phyloP scores from a whole-genome alignment of 2,329 filamentous ascomycete genomes.

The Aspergillus calidoustus region DNA sequence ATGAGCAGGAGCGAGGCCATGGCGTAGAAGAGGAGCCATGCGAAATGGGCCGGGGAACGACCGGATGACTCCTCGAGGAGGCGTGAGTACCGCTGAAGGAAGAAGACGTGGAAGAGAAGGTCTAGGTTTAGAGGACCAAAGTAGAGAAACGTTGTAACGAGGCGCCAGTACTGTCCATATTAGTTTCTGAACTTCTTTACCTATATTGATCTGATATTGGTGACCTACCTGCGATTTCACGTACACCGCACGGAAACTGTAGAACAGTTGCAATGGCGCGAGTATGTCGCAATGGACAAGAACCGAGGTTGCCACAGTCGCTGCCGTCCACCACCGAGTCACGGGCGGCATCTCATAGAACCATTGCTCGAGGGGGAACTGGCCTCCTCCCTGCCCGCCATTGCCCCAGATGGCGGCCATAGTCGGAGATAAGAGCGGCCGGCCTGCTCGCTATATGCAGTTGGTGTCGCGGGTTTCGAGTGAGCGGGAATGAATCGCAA shows the following conservation, averaged over 20 bases:
- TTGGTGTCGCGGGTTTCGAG: not conserved
- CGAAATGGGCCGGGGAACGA: slow-evolving; percentile 88
- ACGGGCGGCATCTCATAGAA: slow-evolving; percentile 98
- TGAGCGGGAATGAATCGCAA: not conserved
- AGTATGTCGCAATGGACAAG: slow-evolving; percentile 92
- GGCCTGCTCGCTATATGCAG: not conserved
- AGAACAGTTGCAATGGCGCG: slow-evolving; percentile 94
- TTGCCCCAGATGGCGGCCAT: slow-evolving; percentile 53
- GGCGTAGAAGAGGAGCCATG: slow-evolving; percentile 89
- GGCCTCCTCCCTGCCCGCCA: slow-evolving; percentile 55
- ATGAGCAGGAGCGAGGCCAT: slow-evolving; percentile 77
- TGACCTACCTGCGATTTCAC: slow-evolving; percentile 80
- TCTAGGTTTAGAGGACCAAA: slow-evolving; percentile 94
- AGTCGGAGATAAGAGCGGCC: slow-evolving; percentile 14
- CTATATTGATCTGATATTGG: not conserved
- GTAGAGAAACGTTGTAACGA: slow-evolving; percentile 96
- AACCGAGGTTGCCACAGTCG: slow-evolving; percentile 83
- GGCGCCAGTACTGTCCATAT: slow-evolving; percentile 79
- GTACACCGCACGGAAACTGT: slow-evolving; percentile 91
- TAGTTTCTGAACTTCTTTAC: slow-evolving; percentile 14
- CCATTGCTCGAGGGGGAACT: slow-evolving; percentile 91
- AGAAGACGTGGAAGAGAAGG: slow-evolving; percentile 97
- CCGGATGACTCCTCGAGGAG: slow-evolving; percentile 95
- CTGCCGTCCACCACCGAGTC: slow-evolving; percentile 95
- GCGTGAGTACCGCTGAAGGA: slow-evolving; percentile 93